Base-by-base conservation (phyloP, 2,329 filamentous ascomycete species). In the Epichloe amarillans region DNA sequence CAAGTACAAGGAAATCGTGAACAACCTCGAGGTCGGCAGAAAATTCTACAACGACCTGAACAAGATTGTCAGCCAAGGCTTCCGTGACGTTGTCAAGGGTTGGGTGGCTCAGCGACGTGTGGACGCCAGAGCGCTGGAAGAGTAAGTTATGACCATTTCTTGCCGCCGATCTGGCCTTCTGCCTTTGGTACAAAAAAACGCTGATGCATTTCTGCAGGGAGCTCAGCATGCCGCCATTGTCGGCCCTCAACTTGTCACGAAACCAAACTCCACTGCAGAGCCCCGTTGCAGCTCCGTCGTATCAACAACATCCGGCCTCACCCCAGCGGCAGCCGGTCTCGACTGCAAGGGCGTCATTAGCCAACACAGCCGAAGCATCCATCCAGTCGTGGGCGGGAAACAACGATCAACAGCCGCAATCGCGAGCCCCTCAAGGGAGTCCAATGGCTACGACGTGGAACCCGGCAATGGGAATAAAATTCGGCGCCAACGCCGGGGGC, bases 31-130 rank as follows among this genome's bases (percentile, higher is more conserved):
- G 57, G 87, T 86, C 0, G 93, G 88, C 0, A 76, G 91, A 49
- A 96, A 93, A 64, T 98, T 98, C 64, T 98, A 97, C 71, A 98
- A 98, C 58, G 90, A 97, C 62, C 75, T 98, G 4, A 87, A 86
- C 45, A 87, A 85, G 66, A 89, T 97, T 55, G 86, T 95, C 1
- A 84, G 82, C 0, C 71, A 72, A 38, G 76, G 83, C 10, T 97
- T 96, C 64, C 76, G 89, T 17, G 91, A 96, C 57, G 66, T 74
- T 51, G 86, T 87, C 37, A 83, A 82, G 57, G 78, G 76, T 2
- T 97, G 94, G 74, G 85, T 86, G 0, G 84, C 89, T 30, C 80
- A 88, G 62, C 76, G 93, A 49, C 79, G 89, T 47, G 80, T 84
- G 56, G 91, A 97, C 59, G 89, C 89, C 0, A 79, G 83, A 56